Evolutionary conservation across 805 yeast species (phyloP).

Genomic region (Saturnispora mendoncae): DNA sequence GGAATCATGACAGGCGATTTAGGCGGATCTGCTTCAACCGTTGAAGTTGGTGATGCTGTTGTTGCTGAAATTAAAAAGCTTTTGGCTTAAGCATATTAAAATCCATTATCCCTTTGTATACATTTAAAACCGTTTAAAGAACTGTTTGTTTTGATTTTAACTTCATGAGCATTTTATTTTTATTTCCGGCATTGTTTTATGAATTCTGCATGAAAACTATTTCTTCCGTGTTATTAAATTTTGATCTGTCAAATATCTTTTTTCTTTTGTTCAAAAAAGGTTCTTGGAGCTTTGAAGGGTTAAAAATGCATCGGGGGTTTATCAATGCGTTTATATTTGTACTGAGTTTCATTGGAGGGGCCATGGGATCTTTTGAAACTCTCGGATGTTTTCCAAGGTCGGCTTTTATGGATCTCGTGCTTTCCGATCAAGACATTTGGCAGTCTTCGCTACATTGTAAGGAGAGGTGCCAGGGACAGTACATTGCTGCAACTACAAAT

Average conservation of each 20-base stretch:
- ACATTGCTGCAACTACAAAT: constrained; percentile 37
- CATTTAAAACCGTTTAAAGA: background rate
- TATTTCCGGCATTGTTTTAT: too few relatives aligned
- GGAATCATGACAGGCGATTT: constrained; percentile 90
- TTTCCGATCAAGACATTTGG: constrained; percentile 40
- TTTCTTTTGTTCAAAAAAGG: too few relatives aligned
- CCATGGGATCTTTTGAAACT: constrained; percentile 13
- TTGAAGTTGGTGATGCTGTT: constrained; percentile 92
- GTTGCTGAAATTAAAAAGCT: constrained; percentile 54
- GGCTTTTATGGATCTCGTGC: constrained; percentile 26
- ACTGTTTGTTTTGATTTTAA: background rate
- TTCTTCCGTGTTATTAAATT: too few relatives aligned
- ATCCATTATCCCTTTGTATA: background rate
- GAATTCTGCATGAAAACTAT: too few relatives aligned
- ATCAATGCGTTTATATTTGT: too few relatives aligned
- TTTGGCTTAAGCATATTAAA: constrained; percentile 10
- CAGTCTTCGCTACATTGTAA: constrained; percentile 60
- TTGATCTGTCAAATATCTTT: too few relatives aligned
- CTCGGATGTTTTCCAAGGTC: constrained; percentile 24
- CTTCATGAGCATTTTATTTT: too few relatives aligned
- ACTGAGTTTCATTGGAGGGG: too few relatives aligned
- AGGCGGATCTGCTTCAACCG: constrained; percentile 74
- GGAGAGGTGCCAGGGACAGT: constrained; percentile 35
- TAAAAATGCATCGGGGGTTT: too few relatives aligned
- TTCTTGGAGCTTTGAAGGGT: too few relatives aligned